Evolutionary conservation across 371 early-diverging fungal genomes (phyloP).

Genomic region (Lichtheimia hyalospora): DNA sequence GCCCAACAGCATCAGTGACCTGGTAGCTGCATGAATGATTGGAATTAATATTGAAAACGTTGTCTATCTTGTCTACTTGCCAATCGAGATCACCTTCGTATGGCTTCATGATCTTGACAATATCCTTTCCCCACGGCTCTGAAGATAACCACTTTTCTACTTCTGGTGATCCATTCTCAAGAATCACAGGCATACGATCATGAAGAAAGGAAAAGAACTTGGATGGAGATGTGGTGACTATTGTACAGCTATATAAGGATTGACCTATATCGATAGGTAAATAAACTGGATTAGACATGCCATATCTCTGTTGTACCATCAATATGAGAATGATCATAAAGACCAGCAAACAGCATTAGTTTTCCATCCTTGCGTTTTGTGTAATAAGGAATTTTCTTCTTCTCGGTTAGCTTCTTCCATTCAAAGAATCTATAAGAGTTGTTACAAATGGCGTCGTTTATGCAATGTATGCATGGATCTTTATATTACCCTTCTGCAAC

Average conservation of each 20-base stretch:
- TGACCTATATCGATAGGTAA: constrained; percentile 1
- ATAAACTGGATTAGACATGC: too few relatives aligned
- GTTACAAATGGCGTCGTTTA: neutral
- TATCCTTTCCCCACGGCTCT: constrained; percentile 32
- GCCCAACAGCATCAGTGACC: constrained; percentile 44
- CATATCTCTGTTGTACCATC: constrained; percentile 14
- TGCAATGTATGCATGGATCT: neutral
- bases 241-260: constrained; percentile 44
- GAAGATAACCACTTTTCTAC: constrained; percentile 63
- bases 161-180: constrained; percentile 46
- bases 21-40: constrained; percentile 28
- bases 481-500: constrained; percentile 61
- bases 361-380: constrained; percentile 57
- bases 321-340: constrained; percentile 50
- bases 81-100: constrained; percentile 47
- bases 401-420: constrained; percentile 57
- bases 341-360: constrained; percentile 65
- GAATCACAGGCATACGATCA: constrained; percentile 76
- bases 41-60: constrained; percentile 8
- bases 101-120: constrained; percentile 54
- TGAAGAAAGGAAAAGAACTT: constrained; percentile 57
- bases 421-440: constrained; percentile 64
- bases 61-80: constrained; percentile 18
- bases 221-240: constrained; percentile 60
- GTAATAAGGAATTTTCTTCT: constrained; percentile 59